Evolutionary conservation across 1,139 yeast species (phyloP).

Genomic region (Geotrichum cucujoidarum): DNA sequence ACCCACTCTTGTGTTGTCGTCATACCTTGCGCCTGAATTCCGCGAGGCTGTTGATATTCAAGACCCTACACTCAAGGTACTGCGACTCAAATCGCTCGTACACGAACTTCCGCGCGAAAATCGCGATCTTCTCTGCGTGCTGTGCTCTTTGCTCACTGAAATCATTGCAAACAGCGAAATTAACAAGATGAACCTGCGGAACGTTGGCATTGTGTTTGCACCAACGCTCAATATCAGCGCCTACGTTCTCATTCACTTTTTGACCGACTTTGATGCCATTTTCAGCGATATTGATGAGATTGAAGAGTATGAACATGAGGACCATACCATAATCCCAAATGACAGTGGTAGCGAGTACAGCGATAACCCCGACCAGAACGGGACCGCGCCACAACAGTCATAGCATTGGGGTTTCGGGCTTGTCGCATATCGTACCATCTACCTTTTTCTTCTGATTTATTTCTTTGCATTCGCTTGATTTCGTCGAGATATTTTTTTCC

Average conservation of each 20-base stretch:
- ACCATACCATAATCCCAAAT: not conserved
- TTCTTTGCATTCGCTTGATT: not conserved
- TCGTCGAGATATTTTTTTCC: not conserved
- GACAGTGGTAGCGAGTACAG: not conserved
- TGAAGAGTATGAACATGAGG: constrained; percentile 4
- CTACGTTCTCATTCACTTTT: constrained; percentile 57
- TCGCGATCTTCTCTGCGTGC: constrained; percentile 55
- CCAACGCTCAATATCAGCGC: constrained; percentile 75
- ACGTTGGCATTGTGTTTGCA: constrained; percentile 77
- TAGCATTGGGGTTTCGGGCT: too few relatives aligned
- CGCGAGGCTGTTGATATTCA: constrained; percentile 38
- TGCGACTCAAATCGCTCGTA: constrained; percentile 36
- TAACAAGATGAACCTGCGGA: constrained; percentile 80
- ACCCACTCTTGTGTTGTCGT: constrained; percentile 61
- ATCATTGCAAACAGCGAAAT: constrained; percentile 58
- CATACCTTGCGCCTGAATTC: constrained; percentile 42
- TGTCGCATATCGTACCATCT: too few relatives aligned
- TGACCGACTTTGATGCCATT: constrained; percentile 60
- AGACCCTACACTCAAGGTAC: constrained; percentile 34
- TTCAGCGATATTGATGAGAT: constrained; percentile 44
- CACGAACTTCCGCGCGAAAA: constrained; percentile 46
- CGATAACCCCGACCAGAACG: not conserved
- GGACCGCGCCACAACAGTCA: too few relatives aligned
- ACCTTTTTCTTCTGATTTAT: too few relatives aligned
- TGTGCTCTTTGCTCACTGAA: constrained; percentile 62